Base-by-base conservation (phyloP, 2,329 filamentous ascomycete genomes). In the Rutstroemia sydowiana region DNA sequence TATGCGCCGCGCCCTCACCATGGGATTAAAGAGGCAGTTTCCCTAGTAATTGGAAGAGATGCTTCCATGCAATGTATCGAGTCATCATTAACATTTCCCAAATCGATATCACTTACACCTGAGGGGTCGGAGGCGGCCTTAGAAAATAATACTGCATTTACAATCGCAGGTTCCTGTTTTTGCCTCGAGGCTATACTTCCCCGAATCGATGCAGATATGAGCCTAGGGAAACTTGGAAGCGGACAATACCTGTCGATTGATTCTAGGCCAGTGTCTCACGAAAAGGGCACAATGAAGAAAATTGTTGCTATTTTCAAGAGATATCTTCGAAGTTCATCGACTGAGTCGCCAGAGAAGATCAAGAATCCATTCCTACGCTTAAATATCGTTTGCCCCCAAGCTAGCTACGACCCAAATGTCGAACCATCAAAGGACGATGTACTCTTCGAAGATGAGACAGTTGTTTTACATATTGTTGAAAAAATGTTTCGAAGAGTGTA, bases 391-490 rank as follows among this genome's bases (percentile, higher is more conserved):
- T 90, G 85, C 61, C 75, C 79, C 0, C 63, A 70, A 1, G 74
- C 75, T 20, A 82, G 73, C 53, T 91, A 91, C 60, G 87, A 91
- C 66, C 72, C 76, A 1, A 91, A 90, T 58, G 68, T 90, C 5
- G 81, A 88, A 54, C 79, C 85, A 3, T 72, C 79, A 3, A 91
- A 91, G 63, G 81, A 88, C 52, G 80, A 88, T 59, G 75, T 91
- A 2, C 61, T 88, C 1, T 89, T 91, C 61, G 71, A 71, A 4
- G 71, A 87, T 46, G 76, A 82, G 23, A 59, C 44, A 36, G 31
- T 65, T 1, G 57, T 80, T 2, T n/a, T 77, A 2, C 57, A 61
- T 5, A 65, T 57, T 30, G 54, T 62, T n/a, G 64, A 66, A 36
- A 53, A 50, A 3, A 42, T 63, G 5, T 64, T 68, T 43, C 60